Evolutionary conservation across 2,329 filamentous ascomycete genomes (phyloP), one percentile per base, ranked within the genome.

Genomic region (Onygenales sp.): DNA sequence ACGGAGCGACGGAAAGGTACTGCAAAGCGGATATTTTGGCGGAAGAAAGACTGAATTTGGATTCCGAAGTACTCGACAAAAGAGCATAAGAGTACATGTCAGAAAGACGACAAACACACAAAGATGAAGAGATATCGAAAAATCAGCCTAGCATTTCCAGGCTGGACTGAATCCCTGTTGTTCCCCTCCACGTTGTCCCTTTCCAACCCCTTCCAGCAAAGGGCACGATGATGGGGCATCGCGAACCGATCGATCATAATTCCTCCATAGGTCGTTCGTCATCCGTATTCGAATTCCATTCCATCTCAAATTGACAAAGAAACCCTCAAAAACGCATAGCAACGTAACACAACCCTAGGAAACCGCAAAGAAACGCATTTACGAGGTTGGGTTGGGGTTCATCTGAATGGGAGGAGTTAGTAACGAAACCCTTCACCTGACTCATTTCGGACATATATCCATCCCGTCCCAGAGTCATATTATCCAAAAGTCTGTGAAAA

Each of bases 301-400:
- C 36, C 44, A 31, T 27, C 21, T 9, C 47, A 35, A 41, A 38
- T 49, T 41, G 21, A 31, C 31, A 7, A 5, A 33, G 14, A 35
- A 49, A n/a, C 35, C 21, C 43, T 41, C 33, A n/a, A 32, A 32
- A 49, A 49, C 47, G 36, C 47, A 42, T 49, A 49, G 41, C 36
- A 42, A 42, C 47, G 17, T 32, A 49, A 41, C 36, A 41, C 47
- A 49, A 49, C 33, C 33, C 8, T 36, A 35, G 33, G 31, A 49
- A 49, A 32, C 47, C 36, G 36, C 41, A 49, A 49, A 32, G 10
- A 49, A 31, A 35, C 41, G 21, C 52, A 55, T 66, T 77, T 87
- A 89, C 66, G 83, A 72, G 72, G 82, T 83, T 69, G 87, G 86
- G 82, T 89, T 89, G 75, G 87, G 86, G 84, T 91, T 91, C 87